Conservation (phyloP, 139 green algal genomes). For the Zygnema cylindricum region DNA sequence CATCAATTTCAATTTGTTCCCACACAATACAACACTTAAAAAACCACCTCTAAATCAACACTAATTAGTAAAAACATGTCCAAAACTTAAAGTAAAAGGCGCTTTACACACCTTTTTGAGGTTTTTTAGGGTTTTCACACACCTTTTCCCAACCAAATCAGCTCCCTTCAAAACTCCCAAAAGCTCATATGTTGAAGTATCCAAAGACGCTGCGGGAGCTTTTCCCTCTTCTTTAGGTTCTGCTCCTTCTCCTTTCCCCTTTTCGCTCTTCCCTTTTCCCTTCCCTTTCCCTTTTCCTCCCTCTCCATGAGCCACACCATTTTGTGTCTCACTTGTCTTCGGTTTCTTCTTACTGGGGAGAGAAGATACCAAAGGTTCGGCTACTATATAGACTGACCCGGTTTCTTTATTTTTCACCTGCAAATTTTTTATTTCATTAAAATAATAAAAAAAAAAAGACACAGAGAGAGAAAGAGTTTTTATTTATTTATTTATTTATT, state of each 20-base stretch:
- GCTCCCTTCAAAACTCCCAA: constrained; percentile 77
- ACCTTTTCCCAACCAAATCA: constrained; percentile 80
- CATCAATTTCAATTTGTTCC: no score
- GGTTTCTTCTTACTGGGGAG: constrained; percentile 72
- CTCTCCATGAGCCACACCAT: constrained; percentile 32
- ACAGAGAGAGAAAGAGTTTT: no score
- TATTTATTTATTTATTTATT: no score
- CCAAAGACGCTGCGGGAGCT: constrained; percentile 25
- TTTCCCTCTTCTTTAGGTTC: not conserved
- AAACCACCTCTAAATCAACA: no score
- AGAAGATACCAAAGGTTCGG: constrained; percentile 77
- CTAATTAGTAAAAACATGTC: no score
- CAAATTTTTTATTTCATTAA: not conserved
- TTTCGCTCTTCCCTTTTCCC: constrained; percentile 47
- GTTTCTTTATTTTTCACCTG: constrained; percentile 73
- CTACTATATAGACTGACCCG: constrained; percentile 81
- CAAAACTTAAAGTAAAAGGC: no score
- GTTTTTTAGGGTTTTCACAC: constrained; percentile 11
- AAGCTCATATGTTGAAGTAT: constrained; percentile 71
- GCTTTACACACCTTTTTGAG: no score
- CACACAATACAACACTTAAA: no score
- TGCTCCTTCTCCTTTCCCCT: not conserved
- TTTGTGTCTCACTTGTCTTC: constrained; percentile 39
- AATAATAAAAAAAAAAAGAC: no score
- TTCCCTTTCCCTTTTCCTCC: constrained; percentile 26